Percentiles rank a stretch among this genome's conserved stretches.
Conservation (phyloP, 768 basidiomycete species). For the Floccularia luteovirens region DNA sequence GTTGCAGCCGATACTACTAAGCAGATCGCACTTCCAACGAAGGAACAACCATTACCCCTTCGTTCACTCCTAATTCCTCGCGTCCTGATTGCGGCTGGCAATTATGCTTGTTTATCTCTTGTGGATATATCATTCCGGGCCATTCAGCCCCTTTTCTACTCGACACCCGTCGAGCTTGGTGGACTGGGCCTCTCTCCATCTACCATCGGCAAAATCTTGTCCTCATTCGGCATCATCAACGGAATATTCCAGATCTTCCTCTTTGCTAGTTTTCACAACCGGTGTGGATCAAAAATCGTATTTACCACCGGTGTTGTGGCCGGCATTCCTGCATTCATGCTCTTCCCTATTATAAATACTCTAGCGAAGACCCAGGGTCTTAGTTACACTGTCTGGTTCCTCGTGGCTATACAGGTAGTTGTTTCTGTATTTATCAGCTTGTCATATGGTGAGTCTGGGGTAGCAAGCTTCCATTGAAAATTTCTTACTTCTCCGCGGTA, state of each 20-base stretch:
- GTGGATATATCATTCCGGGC: conserved; percentile 45
- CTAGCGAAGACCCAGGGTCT: conserved; percentile 46
- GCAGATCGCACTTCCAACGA: no score
- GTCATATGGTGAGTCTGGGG: conserved; percentile 55
- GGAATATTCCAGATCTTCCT: no score
- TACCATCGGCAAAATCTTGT: conserved; percentile 48
- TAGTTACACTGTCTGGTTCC: conserved; percentile 35
- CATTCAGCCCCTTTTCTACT: conserved; percentile 56
- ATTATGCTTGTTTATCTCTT: conserved; percentile 48
- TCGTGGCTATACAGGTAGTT: conserved; percentile 41
- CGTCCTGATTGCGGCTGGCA: conserved; percentile 44
- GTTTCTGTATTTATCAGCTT: conserved; percentile 40
- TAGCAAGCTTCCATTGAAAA: no score
- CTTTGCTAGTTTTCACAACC: conserved; percentile 54
- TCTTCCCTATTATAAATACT: conserved; percentile 55
- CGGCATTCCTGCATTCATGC: conserved; percentile 43
- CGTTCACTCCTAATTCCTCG: conserved; percentile 32
- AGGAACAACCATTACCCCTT: conserved; percentile 40
- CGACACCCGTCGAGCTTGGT: conserved; percentile 53
- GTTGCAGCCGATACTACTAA: no score
- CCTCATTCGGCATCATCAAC: conserved; percentile 43
- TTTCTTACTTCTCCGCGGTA: conserved; percentile 16
- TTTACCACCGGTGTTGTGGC: conserved; percentile 45
- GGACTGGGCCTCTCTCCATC: conserved; percentile 55
- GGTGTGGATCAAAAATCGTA: conserved; percentile 56